Evolutionary conservation across 768 basidiomycete genomes (phyloP).

Genomic region (Lentinula raphanica): DNA sequence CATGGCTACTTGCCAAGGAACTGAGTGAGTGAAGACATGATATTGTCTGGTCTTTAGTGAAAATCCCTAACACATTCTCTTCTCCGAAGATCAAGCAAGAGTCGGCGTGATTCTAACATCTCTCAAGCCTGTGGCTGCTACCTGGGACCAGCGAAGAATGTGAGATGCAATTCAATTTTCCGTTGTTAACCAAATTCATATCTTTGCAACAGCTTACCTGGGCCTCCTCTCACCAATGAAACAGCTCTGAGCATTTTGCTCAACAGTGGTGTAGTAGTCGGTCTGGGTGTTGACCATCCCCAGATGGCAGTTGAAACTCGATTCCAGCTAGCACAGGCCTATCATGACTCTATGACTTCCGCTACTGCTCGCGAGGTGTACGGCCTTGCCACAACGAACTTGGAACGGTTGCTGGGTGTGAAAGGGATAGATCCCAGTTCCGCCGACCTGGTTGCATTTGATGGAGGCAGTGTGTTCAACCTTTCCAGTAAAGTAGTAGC

Average conservation of each 20-base stretch:
- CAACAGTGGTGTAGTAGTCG: constrained; percentile 75
- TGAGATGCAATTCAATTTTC: constrained; percentile 25
- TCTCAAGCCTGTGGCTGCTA: constrained; percentile 59
- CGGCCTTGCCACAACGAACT: constrained; percentile 15
- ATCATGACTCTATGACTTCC: neutral
- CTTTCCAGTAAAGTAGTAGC: constrained; percentile 50
- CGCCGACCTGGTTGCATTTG: constrained; percentile 57
- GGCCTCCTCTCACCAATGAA: constrained; percentile 66
- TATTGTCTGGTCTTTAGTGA: neutral
- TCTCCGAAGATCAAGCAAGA: constrained; percentile 35
- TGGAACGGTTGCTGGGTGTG: constrained; percentile 19
- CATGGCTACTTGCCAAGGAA: constrained; percentile 62
- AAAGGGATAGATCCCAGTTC: constrained; percentile 26
- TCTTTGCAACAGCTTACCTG: constrained; percentile 46
- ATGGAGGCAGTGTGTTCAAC: constrained; percentile 56
- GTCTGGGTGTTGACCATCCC: constrained; percentile 58
- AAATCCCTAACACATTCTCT: neutral
- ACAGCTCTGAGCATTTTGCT: constrained; percentile 60
- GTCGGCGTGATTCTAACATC: constrained; percentile 51
- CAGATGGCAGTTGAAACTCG: constrained; percentile 26
- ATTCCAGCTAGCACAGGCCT: neutral
- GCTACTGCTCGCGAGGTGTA: constrained; percentile 46
- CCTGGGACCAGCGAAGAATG: constrained; percentile 72
- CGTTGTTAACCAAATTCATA: neutral
- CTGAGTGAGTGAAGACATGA: constrained; percentile 35